Evolutionary conservation across 768 basidiomycete species (phyloP), one percentile per base, ranked within the genome.

Genomic region (Russula dissimulans): DNA sequence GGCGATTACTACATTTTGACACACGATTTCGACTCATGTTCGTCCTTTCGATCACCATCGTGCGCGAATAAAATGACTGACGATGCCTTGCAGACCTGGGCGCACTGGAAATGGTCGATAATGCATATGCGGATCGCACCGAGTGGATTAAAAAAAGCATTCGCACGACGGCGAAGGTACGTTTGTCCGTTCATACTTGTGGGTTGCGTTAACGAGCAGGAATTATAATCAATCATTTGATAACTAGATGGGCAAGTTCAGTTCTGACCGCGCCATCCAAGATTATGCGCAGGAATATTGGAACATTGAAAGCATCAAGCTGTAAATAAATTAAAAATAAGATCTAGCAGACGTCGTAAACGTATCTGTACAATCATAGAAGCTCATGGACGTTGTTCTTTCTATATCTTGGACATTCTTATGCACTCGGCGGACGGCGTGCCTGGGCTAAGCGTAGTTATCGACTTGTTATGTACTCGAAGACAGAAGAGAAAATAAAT

Each of bases 61-160:
- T 11, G 17, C 15, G n/a, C 51, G 18, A 26, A 12, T 26, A 18
- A 10, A 45, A 59, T n/a, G 29, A 41, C 49, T 61, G 31, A 15
- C 22, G 11, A 52, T 15, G 14, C 34, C 22, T 1, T 31, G 34
- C 41, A 88, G 87, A 95, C 71, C 82, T 97, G 64, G 80, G 83
- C 61, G 93, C 95, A 7, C 78, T 93, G 59, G 75, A 73, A 44
- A 86, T 95, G 81, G 90, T 97, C 42, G 94, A 99, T 69, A 83
- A 89, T 66, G 89, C 89, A 0, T 98, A 92, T 73, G 75, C 78
- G 46, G 87, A 98, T 69, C 83, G 80, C 59, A 81, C 84, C 0
- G 86, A 89, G 65, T 98, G 97, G 97, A 82, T 85, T 71, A 90
- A 91, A 76, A 97, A 95, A 77, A 87, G 85, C 17, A 92, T 94